Evolutionary conservation across 2,329 filamentous ascomycete genomes (phyloP), one percentile per base, ranked within the genome.

Genomic region (Pseudogymnoascus sp.): DNA sequence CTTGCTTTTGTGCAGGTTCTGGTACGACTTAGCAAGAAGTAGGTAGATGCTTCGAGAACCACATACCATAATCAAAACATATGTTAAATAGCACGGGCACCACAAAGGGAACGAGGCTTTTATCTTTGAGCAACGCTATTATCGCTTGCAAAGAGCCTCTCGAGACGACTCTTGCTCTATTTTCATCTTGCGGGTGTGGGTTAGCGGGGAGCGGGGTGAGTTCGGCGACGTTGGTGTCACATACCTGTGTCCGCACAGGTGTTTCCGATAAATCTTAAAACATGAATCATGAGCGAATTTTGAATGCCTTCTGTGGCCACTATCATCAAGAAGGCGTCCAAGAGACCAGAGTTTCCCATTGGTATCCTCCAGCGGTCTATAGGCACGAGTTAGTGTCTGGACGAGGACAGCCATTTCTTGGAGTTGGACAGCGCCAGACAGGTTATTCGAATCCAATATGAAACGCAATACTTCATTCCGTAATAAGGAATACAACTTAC

Each of bases 61-160:
- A 44, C 78, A 74, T 71, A 86, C 84, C 82, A 70, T 86, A 87
- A 70, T 88, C 85, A 13, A 87, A 79, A 62, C 84, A 80, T 59
- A 86, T 78, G 69, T 88, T 88, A 72, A 82, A 86, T 3, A 87
- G 73, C 6, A 87, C 85, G 0, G 84, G 82, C 42, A 87, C 79
- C 37, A 78, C 77, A 69, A 83, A 83, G 6, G 85, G 72, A 16
- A 86, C 67, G 0, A 74, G 72, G 59, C 82, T 78, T 38, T 82
- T 72, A 63, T 74, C 66, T 13, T 74, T 67, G 7, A 87, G 72
- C 37, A 83, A 76, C 2, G 73, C 67, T 33, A 83, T 79, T 63
- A 88, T 76, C 33, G 75, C 72, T 2, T 74, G 68, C 11, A 87
- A 69, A 24, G 78, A 76, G 56, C 78, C 78, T 13, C 78, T 77